These are phyloP conservation scores for Lunasporangiospora selenospora DNA, from an alignment of 192 early-diverging fungal genomes.

Conservation along the genomic window DNA sequence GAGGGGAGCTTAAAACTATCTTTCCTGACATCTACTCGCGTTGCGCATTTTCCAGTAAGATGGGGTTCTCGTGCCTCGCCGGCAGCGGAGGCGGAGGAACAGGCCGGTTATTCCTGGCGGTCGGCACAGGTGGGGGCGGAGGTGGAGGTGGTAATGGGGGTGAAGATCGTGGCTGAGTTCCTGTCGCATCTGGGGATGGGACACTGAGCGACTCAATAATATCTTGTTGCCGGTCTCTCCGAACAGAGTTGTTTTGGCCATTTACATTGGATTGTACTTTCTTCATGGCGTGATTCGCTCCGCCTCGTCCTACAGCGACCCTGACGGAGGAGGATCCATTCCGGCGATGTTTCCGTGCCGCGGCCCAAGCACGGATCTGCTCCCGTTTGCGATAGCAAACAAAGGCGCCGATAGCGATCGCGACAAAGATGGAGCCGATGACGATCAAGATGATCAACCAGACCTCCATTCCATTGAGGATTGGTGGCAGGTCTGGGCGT, in stretches of 20 bases:
- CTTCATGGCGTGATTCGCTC: slow-evolving; percentile 7
- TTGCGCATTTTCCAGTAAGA: slow-evolving; percentile 18
- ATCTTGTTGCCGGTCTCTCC: neutral
- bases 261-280: neutral
- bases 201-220: slow-evolving; percentile 1
- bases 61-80: slow-evolving; percentile 9
- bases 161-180: slow-evolving; percentile 1
- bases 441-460: slow-evolving; percentile 62
- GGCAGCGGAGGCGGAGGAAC: too few species aligned
- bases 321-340: too few species aligned
- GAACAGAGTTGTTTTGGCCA: neutral
- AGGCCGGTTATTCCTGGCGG: too few species aligned
- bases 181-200: slow-evolving; percentile 6
- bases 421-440: slow-evolving; percentile 47
- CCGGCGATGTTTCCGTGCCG: slow-evolving; percentile 12
- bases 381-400: slow-evolving; percentile 33
- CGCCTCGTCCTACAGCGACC: too few species aligned
- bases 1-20: too few species aligned
- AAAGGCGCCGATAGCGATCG: slow-evolving; percentile 23
- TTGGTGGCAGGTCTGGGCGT: slow-evolving; percentile 48
- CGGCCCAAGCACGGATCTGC: slow-evolving; percentile 43
- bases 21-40: neutral
- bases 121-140: neutral
- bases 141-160: slow-evolving; percentile 11
- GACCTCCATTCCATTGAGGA: slow-evolving; percentile 33